These are phyloP conservation scores for Penicillium psychrofluorescens DNA, from an alignment of 495 filamentous ascomycete genomes.

Conservation along the genomic window DNA sequence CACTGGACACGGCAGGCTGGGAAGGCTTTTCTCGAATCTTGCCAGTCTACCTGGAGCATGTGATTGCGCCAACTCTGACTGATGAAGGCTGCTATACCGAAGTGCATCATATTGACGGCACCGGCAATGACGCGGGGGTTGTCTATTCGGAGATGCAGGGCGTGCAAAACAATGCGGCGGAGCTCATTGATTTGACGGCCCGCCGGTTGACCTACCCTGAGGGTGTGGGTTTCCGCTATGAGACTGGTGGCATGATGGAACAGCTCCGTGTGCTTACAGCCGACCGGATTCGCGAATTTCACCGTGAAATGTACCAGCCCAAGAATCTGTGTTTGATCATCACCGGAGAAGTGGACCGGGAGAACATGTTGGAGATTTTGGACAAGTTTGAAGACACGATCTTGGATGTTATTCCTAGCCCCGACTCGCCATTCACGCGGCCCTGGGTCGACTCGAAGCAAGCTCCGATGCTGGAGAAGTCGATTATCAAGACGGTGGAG, in stretches of 20 bases:
- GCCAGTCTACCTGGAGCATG: conserved; percentile 92
- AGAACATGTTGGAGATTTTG: conserved; percentile 68
- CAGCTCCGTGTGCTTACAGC: conserved; percentile 76
- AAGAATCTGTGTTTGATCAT: conserved; percentile 89
- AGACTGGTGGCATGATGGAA: conserved; percentile 96
- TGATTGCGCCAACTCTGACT: conserved; percentile 83
- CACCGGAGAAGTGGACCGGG: conserved; percentile 82
- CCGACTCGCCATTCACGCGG: conserved; percentile 68
- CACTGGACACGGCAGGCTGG: conserved; percentile 90
- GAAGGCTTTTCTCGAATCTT: conserved; percentile 91
- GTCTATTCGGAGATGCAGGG: conserved; percentile 99
- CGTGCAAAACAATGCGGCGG: conserved; percentile 70
- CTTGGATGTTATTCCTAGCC: conserved; percentile 66
- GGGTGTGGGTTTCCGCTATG: conserved; percentile 86
- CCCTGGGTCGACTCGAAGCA: conserved; percentile 87
- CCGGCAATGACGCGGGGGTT: conserved; percentile 91
- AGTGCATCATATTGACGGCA: conserved; percentile 89
- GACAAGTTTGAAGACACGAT: conserved; percentile 87
- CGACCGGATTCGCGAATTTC: conserved; percentile 85
- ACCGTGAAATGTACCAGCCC: conserved; percentile 96
- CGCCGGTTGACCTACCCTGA: conserved; percentile 79
- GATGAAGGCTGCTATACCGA: conserved; percentile 93
- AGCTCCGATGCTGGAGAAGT: conserved; percentile 61
- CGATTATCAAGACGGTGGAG: conserved; percentile 66
- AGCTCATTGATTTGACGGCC: conserved; percentile 78